Base-by-base conservation (phyloP, 108 stramenopile species). In the Stephanodiscus minutulus region DNA sequence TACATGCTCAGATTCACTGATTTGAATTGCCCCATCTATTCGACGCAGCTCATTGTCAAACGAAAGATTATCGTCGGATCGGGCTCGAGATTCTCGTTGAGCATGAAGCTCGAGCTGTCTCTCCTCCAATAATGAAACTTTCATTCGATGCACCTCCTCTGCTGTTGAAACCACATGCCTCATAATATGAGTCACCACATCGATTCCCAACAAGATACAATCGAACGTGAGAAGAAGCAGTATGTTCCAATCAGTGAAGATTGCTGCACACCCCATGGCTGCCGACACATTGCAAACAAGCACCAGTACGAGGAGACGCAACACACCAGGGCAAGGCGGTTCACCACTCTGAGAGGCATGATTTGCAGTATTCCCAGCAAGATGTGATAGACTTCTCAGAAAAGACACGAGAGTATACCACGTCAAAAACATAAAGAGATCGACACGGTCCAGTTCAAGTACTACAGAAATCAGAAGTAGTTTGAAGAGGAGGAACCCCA, bases 331-430 rank as follows among this genome's bases (percentile, higher is more conserved):
- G 24, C 54, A 60, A 3, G 88, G 86, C 10, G 78, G 60, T 52
- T 79, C 82, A 21, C 88, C 89, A 64, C 83, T 79, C 41, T 76
- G 82, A 10, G 73, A 31, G 3, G 79, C 69, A 36, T 84, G 85
- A 17, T 69, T 35, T 22, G 81, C 82, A 2, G 87, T 76, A 12
- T 73, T 64, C 58, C 83, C 85, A 50, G 86, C 84, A 37, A 88
- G 64, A 65, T 84, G 75, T 13, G 80, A 73, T 37, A 90, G 64
- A 69, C 75, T 81, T 43, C 86, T 82, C 6, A 92, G 76, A 66
- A 88, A 92, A 1, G 85, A 69, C 39, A 92, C 60, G 11, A 79
- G 25, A 22, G 89, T 82, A 67, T 84, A 92, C 91, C 91, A 92
- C n/a, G 76, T 60, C 22, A 88, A 53, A 22, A 92, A 65, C 25